Percentiles rank a stretch among this genome's conserved stretches.
These are phyloP conservation scores for Pseudocercospora crystallina DNA, from an alignment of 2,329 filamentous ascomycete genomes.

Conservation along the genomic window DNA sequence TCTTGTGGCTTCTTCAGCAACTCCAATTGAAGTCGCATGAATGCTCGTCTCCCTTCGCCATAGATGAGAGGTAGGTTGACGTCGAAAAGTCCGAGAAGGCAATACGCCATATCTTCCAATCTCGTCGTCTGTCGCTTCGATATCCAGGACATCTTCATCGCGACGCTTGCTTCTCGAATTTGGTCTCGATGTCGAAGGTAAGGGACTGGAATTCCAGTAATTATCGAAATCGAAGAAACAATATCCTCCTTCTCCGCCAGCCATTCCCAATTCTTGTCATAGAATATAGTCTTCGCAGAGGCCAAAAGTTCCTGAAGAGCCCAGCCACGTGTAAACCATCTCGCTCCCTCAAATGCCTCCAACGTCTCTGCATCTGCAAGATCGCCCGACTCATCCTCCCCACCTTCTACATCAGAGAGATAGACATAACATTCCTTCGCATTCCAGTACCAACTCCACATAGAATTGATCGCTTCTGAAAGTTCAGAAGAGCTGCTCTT, in stretches of 20 bases:
- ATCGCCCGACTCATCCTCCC: too few species aligned
- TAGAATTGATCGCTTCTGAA: conserved; percentile 47
- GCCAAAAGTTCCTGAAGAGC: conserved; percentile 16
- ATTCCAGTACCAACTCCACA: conserved; percentile 10
- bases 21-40: conserved; percentile 16
- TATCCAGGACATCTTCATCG: conserved; percentile 23
- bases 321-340: conserved; percentile 13
- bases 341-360: conserved; percentile 1
- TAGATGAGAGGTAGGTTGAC: conserved; percentile 34
- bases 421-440: conserved; percentile 9
- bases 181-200: neutral
- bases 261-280: conserved; percentile 5
- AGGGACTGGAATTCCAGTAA: neutral
- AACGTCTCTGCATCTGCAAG: neutral
- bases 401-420: conserved; percentile 8
- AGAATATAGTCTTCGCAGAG: conserved; percentile 5
- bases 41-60: conserved; percentile 29
- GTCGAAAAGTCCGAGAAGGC: conserved; percentile 29
- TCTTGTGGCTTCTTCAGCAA: conserved; percentile 16
- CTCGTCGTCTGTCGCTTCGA: conserved; percentile 20
- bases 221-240: neutral
- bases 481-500: conserved; percentile 43
- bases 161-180: conserved; percentile 5
- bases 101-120: conserved; percentile 34
- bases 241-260: neutral